A percentile compares a stretch with the other conserved stretches of the same genome.
Conservation (phyloP, 441 rosid species). For the Euphorbia celastroides region DNA sequence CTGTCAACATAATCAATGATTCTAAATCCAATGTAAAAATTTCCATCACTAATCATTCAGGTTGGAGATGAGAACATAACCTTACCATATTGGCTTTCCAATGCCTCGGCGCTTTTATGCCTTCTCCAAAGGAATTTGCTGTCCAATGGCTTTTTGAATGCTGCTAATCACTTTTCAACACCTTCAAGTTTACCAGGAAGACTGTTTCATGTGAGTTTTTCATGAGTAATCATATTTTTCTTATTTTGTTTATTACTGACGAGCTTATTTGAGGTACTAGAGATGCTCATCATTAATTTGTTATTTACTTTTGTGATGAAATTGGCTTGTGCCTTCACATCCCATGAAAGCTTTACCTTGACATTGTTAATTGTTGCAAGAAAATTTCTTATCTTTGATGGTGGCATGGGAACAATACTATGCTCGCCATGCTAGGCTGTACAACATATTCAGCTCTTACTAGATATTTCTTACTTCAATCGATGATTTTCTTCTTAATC, state of each 20-base stretch:
- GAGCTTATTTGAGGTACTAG: background rate
- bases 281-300: background rate
- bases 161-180: conserved; percentile 51
- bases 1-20: background rate
- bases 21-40: background rate
- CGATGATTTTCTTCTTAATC: background rate
- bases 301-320: background rate
- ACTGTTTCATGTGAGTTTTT: conserved; percentile 54
- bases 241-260: background rate
- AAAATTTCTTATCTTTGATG: no score
- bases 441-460: background rate
- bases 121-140: conserved; percentile 84
- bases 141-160: conserved; percentile 65
- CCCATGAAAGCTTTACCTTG: background rate
- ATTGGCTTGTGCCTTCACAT: background rate
- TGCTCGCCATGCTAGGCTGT: background rate
- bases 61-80: conserved; percentile 60
- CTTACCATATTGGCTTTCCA: conserved; percentile 94
- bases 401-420: background rate
- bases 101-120: conserved; percentile 90
- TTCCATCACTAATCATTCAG: conserved; percentile 40
- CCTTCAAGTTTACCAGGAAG: conserved; percentile 63
- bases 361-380: no score
- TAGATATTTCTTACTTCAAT: background rate
- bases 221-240: background rate